phyloP scores from a whole-genome alignment of 495 filamentous ascomycete species.

The Xylaria longipes region DNA sequence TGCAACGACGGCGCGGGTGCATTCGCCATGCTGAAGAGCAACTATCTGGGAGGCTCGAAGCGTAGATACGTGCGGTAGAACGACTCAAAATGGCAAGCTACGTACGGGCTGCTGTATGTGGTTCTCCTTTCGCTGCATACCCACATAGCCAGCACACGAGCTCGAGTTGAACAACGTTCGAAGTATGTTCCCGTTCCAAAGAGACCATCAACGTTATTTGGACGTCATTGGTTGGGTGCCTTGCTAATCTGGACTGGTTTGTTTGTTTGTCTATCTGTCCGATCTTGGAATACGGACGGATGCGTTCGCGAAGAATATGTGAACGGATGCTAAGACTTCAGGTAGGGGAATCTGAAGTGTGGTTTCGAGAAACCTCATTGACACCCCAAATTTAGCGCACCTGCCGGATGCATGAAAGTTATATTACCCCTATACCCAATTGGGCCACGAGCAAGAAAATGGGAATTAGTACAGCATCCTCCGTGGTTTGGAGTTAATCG shows the following conservation, averaged over 20 bases:
- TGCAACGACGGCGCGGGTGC: slow-evolving; percentile 5
- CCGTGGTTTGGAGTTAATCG: slow-evolving; percentile 1
- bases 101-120: slow-evolving; percentile 7
- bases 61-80: not conserved
- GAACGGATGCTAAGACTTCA: not conserved
- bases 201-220: not conserved
- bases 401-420: slow-evolving; percentile 18
- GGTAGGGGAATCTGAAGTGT: not conserved
- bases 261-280: not conserved
- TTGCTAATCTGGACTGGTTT: not conserved
- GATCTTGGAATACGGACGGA: not conserved
- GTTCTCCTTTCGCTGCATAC: slow-evolving; percentile 16
- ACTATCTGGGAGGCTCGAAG: not conserved
- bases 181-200: not conserved
- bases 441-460: slow-evolving; percentile 18
- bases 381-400: slow-evolving; percentile 24
- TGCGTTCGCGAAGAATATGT: slow-evolving; percentile 20
- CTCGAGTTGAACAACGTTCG: not conserved
- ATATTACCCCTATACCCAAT: slow-evolving; percentile 24
- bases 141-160: slow-evolving; percentile 18
- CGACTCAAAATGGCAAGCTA: not conserved
- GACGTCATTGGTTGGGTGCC: slow-evolving; percentile 11
- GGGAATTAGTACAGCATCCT: slow-evolving; percentile 9
- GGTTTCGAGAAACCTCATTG: not conserved
- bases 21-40: slow-evolving; percentile 7